Conservation (phyloP, 345 rosid genomes). For the Bruguiera sexangula region DNA sequence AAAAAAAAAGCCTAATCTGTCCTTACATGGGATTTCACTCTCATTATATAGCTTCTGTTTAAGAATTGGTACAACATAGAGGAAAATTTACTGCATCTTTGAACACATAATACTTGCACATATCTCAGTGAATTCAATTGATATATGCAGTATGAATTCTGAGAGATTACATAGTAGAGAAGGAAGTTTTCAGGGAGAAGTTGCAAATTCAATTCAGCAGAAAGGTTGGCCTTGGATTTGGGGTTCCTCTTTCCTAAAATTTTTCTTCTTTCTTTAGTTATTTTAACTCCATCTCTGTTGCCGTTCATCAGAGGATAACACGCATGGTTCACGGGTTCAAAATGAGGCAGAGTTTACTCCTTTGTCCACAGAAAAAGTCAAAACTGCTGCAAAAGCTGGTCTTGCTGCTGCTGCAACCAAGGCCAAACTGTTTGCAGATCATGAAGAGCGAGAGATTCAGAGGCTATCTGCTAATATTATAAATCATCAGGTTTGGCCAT, state of each 20-base stretch:
- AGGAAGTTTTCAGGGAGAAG: constrained; percentile 45
- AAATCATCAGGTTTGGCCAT: constrained; percentile 72
- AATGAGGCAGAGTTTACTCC: constrained; percentile 48
- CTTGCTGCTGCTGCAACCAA: constrained; percentile 95
- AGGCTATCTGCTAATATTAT: constrained; percentile 91
- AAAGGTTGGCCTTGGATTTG: constrained; percentile 37
- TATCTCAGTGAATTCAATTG: neutral
- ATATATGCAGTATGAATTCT: constrained; percentile 49
- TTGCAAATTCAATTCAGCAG: constrained; percentile 38
- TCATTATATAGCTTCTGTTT: neutral
- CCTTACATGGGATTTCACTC: neutral
- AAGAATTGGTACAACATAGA: neutral
- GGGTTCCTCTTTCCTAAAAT: neutral
- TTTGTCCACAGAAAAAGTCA: constrained; percentile 61
- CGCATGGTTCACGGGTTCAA: constrained; percentile 39
- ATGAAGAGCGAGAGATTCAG: constrained; percentile 98
- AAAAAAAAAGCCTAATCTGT: neutral
- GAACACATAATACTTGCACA: neutral
- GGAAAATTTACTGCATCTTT: neutral
- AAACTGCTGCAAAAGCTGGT: constrained; percentile 79
- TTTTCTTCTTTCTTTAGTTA: neutral
- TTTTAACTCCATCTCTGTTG: constrained; percentile 1
- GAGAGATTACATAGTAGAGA: constrained; percentile 50
- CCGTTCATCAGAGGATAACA: constrained; percentile 39
- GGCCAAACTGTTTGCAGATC: constrained; percentile 96